Evolutionary conservation across 2,329 filamentous ascomycete species (phyloP).

Genomic region (Trichoderma sp.): DNA sequence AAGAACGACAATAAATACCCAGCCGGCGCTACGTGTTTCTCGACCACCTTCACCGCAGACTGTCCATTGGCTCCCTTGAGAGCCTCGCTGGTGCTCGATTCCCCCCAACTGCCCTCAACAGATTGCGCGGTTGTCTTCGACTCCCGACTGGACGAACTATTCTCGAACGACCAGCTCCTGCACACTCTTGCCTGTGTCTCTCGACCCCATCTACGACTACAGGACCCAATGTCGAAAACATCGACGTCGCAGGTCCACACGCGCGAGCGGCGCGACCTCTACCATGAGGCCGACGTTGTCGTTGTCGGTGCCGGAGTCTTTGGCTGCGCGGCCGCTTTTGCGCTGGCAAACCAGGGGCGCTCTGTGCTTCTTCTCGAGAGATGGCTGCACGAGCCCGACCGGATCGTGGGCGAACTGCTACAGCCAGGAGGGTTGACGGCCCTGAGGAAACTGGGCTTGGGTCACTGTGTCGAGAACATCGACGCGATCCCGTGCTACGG

Average conservation of each 20-base stretch:
- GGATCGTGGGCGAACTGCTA: constrained; percentile 92
- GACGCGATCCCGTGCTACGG: constrained; percentile 82
- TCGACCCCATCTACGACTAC: neutral
- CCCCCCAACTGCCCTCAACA: neutral
- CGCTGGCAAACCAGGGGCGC: constrained; percentile 84
- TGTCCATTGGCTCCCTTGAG: neutral
- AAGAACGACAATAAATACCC: constrained; percentile 16
- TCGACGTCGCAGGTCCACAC: constrained; percentile 35
- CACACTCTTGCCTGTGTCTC: too few relatives aligned
- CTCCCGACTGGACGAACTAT: neutral
- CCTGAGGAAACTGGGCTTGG: constrained; percentile 76
- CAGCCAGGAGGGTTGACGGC: constrained; percentile 89
- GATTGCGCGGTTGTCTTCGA: neutral
- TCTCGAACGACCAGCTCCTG: neutral
- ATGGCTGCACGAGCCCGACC: constrained; percentile 87
- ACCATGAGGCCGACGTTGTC: constrained; percentile 77
- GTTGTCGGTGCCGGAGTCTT: constrained; percentile 90
- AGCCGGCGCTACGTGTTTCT: constrained; percentile 2
- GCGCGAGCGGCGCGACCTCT: constrained; percentile 49
- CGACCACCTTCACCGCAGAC: neutral
- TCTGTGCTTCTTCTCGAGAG: constrained; percentile 88
- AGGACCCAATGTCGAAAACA: constrained; percentile 21
- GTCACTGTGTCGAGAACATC: constrained; percentile 82
- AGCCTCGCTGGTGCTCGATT: neutral
- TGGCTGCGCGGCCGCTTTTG: constrained; percentile 81